These are phyloP conservation scores for Fistulifera pelliculosa DNA, from an alignment of 108 stramenopile species.

Conservation along the genomic window DNA sequence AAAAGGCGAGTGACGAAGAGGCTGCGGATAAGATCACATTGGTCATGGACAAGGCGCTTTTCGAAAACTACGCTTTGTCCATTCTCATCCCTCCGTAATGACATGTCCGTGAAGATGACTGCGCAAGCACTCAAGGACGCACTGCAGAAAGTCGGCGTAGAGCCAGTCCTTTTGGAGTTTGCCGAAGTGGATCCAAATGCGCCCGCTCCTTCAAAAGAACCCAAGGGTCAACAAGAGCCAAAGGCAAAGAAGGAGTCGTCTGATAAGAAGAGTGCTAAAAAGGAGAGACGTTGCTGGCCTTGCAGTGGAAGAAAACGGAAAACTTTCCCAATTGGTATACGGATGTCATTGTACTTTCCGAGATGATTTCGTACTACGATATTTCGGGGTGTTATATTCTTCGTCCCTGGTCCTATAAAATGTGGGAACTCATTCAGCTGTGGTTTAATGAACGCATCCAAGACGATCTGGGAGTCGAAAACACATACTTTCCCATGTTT, in stretches of 20 bases:
- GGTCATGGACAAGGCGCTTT: slow-evolving; percentile 73
- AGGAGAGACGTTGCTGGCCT: slow-evolving; percentile 67
- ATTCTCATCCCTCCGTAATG: slow-evolving; percentile 89
- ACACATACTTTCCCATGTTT: slow-evolving; percentile 98
- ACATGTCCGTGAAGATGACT: slow-evolving; percentile 61
- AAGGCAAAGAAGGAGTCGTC: slow-evolving; percentile 11
- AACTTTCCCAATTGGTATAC: slow-evolving; percentile 98
- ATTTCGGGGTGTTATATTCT: slow-evolving; percentile 99
- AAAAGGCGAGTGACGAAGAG: slow-evolving; percentile 31
- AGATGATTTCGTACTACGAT: slow-evolving; percentile 99
- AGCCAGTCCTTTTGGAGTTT: slow-evolving; percentile 63
- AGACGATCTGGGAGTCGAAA: slow-evolving; percentile 82
- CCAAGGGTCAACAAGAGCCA: slow-evolving; percentile 11
- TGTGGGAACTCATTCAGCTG: slow-evolving; percentile 97
- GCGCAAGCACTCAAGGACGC: slow-evolving; percentile 55
- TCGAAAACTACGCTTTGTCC: slow-evolving; percentile 36
- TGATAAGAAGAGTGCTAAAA: slow-evolving; percentile 42
- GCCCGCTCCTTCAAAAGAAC: slow-evolving; percentile 21
- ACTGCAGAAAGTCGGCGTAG: slow-evolving; percentile 39
- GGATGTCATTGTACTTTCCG: slow-evolving; percentile 93
- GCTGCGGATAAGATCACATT: slow-evolving; percentile 52
- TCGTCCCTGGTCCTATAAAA: slow-evolving; percentile 96
- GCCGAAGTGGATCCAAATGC: slow-evolving; percentile 26
- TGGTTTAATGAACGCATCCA: slow-evolving; percentile 88
- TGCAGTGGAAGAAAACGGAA: slow-evolving; percentile 84